These are phyloP conservation scores for Starmera stellimalicola DNA, from an alignment of 1,139 yeast species.

Conservation along the genomic window DNA sequence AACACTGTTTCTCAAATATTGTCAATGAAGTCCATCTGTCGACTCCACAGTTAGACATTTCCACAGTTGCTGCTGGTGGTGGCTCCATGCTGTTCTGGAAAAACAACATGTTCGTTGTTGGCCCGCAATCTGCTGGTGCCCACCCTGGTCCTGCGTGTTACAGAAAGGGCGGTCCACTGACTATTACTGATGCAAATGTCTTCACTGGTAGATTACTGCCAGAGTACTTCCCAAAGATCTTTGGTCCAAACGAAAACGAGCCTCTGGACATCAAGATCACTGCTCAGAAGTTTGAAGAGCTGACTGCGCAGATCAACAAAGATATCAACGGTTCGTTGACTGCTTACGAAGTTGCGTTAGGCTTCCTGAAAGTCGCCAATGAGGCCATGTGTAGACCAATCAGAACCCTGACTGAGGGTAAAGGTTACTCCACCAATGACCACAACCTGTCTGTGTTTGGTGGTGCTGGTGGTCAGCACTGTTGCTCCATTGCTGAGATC, in stretches of 20 bases:
- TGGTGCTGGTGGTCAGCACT: conserved; percentile 57
- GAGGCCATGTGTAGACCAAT: conserved; percentile 51
- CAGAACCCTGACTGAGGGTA: conserved; percentile 44
- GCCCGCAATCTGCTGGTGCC: conserved; percentile 53
- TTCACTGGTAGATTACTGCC: conserved; percentile 45
- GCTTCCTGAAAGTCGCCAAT: conserved; percentile 44
- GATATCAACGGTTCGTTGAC: conserved; percentile 26
- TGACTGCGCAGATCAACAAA: conserved; percentile 34
- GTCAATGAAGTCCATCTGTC: conserved; percentile 49
- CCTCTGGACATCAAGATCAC: conserved; percentile 36
- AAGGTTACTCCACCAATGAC: conserved; percentile 34
- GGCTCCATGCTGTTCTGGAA: conserved; percentile 43
- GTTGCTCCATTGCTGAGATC: conserved; percentile 38
- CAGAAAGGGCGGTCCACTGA: conserved; percentile 48
- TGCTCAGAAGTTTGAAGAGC: conserved; percentile 27
- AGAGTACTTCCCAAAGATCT: conserved; percentile 45
- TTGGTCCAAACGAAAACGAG: conserved; percentile 49
- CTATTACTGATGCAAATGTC: conserved; percentile 51
- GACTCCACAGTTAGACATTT: conserved; percentile 48
- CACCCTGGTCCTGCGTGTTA: conserved; percentile 58
- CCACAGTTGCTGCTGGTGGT: conserved; percentile 58
- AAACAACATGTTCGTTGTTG: conserved; percentile 47
- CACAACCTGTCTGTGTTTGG: conserved; percentile 47
- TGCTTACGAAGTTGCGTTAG: conserved; percentile 40
- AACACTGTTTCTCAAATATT: conserved; percentile 46